Percentiles rank a stretch among this genome's conserved stretches.
Evolutionary conservation across 495 filamentous ascomycete genomes (phyloP).

Genomic region (Podospora sp.): DNA sequence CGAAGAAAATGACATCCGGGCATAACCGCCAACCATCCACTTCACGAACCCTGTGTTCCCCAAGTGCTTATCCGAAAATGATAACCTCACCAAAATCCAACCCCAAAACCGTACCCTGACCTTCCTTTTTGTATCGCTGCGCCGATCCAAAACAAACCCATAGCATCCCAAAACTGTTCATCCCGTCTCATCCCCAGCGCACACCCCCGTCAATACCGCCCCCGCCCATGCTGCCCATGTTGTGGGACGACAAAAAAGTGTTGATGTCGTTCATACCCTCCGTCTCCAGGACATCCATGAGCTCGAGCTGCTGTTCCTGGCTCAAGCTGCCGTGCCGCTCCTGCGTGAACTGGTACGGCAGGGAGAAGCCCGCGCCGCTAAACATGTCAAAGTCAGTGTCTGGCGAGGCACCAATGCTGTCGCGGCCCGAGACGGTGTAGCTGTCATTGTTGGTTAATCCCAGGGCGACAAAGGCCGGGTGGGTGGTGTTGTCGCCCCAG

Average conservation of each 20-base stretch:
- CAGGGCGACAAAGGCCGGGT: conserved; percentile 21
- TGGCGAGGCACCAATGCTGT: conserved; percentile 2
- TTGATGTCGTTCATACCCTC: conserved; percentile 66
- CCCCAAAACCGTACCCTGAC: not conserved
- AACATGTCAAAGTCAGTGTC: conserved; percentile 31
- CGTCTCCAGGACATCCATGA: conserved; percentile 67
- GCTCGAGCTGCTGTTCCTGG: conserved; percentile 69
- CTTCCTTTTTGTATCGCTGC: not conserved
- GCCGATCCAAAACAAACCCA: not conserved
- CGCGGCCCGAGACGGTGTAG: conserved; percentile 9
- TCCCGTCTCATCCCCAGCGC: conserved; percentile 15
- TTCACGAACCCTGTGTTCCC: too few relatives aligned
- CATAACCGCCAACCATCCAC: too few relatives aligned
- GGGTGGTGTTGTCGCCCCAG: conserved; percentile 23
- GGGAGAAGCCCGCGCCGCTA: conserved; percentile 36
- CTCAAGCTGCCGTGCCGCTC: conserved; percentile 65
- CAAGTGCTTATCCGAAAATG: too few relatives aligned
- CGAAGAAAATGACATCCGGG: not conserved
- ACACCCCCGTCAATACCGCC: conserved; percentile 14
- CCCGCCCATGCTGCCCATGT: conserved; percentile 20
- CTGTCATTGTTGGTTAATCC: conserved; percentile 22
- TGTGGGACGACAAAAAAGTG: conserved; percentile 56
- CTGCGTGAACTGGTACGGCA: conserved; percentile 36
- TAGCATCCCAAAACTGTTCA: not conserved
- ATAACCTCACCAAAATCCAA: too few relatives aligned